Base-by-base conservation (phyloP, 768 basidiomycete species). In the Psilocybe subaeruginosa region DNA sequence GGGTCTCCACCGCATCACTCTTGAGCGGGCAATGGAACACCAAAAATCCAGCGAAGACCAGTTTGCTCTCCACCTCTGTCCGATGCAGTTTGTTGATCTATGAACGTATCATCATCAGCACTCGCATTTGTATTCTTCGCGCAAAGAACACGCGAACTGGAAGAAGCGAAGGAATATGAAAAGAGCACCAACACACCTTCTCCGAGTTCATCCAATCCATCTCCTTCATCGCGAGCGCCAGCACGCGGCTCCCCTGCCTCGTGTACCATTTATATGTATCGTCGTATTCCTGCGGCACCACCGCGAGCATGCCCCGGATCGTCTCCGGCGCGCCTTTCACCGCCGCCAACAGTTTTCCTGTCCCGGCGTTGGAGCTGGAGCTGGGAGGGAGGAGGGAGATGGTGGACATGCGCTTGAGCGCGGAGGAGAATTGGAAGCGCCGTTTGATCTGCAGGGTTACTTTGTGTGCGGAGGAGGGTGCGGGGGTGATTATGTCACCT, bases 11-110 rank as follows among this genome's bases (percentile, higher is more conserved):
- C 1, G 97, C 97, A 72, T 99, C 97, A 14, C 86, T 75, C 76
- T 99, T 99, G 64, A 99, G 84, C 2, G 97, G 97, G 71, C 96
- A 99, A 70, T 98, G 96, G 87, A 99, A 99, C 19, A 99, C 95
- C 61, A 99, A 80, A 81, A 99, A 99, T 6, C 97, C 97, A n/a
- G 86, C 94, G 69, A 99, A 99, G 3, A 72, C 77, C 49, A 99
- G 81, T 1, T 77, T 72, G 61, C 85, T 87, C 75, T 99, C 97
- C 8, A 93, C 92, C 31, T 86, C 76, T 43, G 93, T 88, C 49
- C 97, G 82, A 41, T 87, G 76, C n/a, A 98, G 74, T 66, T 92
- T 93, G 73, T 95, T 95, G 70, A 98, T 92, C 94, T 97, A 65
- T 12, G 27, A 46, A 3, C 45, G 0, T 12, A 6, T 46, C 19